Conservation (phyloP, 352 stramenopile species). For the Phytophthora aleatoria region DNA sequence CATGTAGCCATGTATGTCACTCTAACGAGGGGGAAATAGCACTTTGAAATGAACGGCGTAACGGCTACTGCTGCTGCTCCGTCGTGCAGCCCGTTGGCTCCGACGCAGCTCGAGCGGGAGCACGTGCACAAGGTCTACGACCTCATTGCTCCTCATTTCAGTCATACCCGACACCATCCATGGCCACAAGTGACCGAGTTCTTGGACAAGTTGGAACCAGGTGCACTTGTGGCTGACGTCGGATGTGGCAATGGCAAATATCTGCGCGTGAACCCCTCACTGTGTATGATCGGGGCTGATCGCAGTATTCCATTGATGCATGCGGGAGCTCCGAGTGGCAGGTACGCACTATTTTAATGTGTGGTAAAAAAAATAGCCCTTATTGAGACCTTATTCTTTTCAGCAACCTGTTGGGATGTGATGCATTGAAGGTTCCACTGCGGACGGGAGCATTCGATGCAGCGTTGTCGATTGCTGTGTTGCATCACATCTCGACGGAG, state of each 20-base stretch:
- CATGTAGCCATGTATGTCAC: conserved; percentile 9
- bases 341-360: conserved; percentile 30
- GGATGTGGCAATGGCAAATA: conserved; percentile 90
- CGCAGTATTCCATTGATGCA: conserved; percentile 77
- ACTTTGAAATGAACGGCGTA: conserved; percentile 22
- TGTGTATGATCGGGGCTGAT: conserved; percentile 77
- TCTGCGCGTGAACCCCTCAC: conserved; percentile 54
- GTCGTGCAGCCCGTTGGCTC: conserved; percentile 33
- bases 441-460: conserved; percentile 67
- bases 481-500: conserved; percentile 85
- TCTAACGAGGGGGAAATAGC: conserved; percentile 15
- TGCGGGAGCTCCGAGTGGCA: conserved; percentile 41
- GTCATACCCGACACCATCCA: conserved; percentile 79
- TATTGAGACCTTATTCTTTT: conserved; percentile 2
- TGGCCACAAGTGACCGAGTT: conserved; percentile 83
- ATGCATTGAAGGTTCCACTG: conserved; percentile 70
- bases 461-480: conserved; percentile 82
- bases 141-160: conserved; percentile 84
- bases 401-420: conserved; percentile 71
- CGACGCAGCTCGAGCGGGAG: conserved; percentile 70
- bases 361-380: not conserved
- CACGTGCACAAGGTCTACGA: conserved; percentile 89
- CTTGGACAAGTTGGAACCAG: conserved; percentile 44
- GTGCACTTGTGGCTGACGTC: conserved; percentile 73
- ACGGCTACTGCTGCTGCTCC: conserved; percentile 6